Evolutionary conservation across 495 filamentous ascomycete genomes (phyloP), one percentile per base, ranked within the genome.

Genomic region (Penicillium paradoxum): DNA sequence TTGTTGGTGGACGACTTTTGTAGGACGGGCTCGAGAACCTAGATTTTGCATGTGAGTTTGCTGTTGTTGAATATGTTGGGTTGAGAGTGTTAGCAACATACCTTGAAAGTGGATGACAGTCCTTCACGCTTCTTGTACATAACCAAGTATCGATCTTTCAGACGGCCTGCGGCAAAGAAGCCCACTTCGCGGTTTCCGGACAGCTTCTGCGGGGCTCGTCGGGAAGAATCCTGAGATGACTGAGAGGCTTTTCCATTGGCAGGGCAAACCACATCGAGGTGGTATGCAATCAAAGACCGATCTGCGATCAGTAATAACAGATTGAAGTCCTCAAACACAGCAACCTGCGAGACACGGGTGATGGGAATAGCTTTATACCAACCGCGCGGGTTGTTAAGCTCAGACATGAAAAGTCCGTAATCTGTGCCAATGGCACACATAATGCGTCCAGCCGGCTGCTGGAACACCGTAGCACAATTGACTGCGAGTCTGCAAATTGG

Each of bases 61-160:
- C 25, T 30, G 25, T 19, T 27, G n/a, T 15, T 37, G n/a, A 15
- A 10, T 27, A 3, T 18, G 4, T 29, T 4, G 0, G 6, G 13
- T 15, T 37, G 6, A 4, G 29, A n/a, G n/a, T n/a, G n/a, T n/a
- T n/a, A n/a, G n/a, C n/a, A n/a, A 64, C 63, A 27, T 45, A 80
- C 78, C 72, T 95, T 96, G 80, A 97, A 97, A 2, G 87, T 96
- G 27, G 88, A 95, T 55, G 88, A 87, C 39, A 96, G 73, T 30
- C 87, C 87, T 65, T 97, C 95, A 30, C 89, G 87, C 69, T 95
- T 95, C 70, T 97, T 97, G 79, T 97, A 97, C 68, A 98, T 88
- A 15, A 98, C 84, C 43, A 98, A 74, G 56, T 85, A 88, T 6
- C 93, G 83, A 53, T 98, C 95, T 74, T 98, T 98, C 91, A 97